phyloP scores from a whole-genome alignment of 148 eudicot species.

The Gaultheria prostrata region DNA sequence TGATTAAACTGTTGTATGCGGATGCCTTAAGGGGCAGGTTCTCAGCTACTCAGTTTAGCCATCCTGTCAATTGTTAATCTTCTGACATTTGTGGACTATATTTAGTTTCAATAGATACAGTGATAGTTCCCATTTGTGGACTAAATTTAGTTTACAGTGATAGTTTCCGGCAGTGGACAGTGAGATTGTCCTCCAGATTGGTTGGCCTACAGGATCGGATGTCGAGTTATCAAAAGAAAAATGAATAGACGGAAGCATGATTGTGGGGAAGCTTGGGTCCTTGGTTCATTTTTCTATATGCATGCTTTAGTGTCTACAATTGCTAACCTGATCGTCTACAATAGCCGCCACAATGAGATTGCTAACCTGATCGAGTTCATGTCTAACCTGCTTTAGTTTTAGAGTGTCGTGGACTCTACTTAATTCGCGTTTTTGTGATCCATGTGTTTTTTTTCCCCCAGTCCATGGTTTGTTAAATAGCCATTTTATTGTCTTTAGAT shows the following conservation, averaged over 20 bases:
- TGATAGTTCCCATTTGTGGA: neutral
- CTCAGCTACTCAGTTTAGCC: neutral
- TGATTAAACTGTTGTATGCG: neutral
- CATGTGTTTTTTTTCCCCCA: neutral
- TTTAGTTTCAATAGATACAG: too few species aligned
- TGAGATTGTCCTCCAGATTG: neutral
- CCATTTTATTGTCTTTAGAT: neutral
- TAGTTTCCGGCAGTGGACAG: neutral
- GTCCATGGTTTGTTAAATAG: neutral
- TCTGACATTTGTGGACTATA: neutral
- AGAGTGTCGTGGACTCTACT: neutral
- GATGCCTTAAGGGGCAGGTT: neutral
- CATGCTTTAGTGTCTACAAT: neutral
- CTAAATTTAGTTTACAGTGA: neutral
- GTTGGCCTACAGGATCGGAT: neutral
- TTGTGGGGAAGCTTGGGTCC: neutral
- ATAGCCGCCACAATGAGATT: too few species aligned
- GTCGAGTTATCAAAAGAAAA: neutral
- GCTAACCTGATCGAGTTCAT: neutral
- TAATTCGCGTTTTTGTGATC: neutral
- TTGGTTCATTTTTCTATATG: neutral
- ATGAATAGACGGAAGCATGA: neutral
- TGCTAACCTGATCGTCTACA: neutral
- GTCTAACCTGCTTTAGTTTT: neutral
- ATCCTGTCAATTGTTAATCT: neutral